Percentiles rank a stretch among this genome's conserved stretches.
Evolutionary conservation across 202 grass and related monocot genomes (phyloP).

Genomic region (Hordeum pubiflorum): DNA sequence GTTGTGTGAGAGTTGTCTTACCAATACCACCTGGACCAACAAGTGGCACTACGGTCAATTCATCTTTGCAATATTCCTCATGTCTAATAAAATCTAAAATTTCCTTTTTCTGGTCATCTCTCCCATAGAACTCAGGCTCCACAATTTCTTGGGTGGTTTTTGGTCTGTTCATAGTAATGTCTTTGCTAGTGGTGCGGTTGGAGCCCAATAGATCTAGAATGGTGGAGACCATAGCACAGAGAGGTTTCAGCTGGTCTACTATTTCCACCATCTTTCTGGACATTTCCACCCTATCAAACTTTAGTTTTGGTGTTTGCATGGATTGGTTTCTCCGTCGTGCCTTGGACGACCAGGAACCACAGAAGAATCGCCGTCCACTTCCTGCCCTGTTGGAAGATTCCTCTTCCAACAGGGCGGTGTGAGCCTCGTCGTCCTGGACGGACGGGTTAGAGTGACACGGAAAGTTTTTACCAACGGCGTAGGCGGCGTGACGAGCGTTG

Average conservation of each 20-base stretch:
- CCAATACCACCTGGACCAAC: slow-evolving; percentile 26
- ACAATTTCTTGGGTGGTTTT: background rate
- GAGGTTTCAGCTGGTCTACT: background rate
- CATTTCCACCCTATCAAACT: background rate
- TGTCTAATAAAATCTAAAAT: background rate
- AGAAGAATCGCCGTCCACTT: background rate
- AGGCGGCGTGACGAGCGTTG: background rate
- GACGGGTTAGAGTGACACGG: background rate
- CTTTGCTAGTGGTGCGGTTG: background rate
- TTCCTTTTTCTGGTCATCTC: background rate
- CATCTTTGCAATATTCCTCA: background rate
- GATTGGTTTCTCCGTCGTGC: background rate
- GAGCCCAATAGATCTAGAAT: background rate
- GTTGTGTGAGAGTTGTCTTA: slow-evolving; percentile 26
- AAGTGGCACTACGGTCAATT: background rate
- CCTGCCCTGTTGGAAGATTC: background rate
- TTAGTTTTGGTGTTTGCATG: background rate
- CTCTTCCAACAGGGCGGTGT: background rate
- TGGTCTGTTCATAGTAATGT: background rate
- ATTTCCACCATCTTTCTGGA: background rate
- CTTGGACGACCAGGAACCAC: background rate
- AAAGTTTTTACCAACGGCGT: background rate
- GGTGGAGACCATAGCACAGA: background rate
- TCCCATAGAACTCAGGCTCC: background rate
- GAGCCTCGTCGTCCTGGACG: too few species aligned